Conservation (phyloP, 768 basidiomycete genomes). For the Boletus barrowsii region DNA sequence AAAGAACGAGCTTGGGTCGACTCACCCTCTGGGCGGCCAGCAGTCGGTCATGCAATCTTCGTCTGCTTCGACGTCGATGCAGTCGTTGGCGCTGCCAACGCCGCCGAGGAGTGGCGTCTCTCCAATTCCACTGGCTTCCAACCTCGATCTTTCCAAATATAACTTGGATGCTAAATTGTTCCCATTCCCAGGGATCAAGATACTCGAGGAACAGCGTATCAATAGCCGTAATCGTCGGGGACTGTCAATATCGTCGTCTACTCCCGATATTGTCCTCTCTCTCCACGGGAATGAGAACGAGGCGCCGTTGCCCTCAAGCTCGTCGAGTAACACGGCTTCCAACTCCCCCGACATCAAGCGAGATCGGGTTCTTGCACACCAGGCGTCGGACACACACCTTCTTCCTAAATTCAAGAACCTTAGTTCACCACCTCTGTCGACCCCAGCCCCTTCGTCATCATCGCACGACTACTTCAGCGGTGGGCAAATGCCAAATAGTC, state of each 20-base stretch:
- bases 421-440: constrained; percentile 40
- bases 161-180: constrained; percentile 70
- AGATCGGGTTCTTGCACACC: constrained; percentile 65
- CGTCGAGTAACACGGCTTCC: constrained; percentile 49
- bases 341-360: constrained; percentile 50
- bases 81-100: constrained; percentile 57
- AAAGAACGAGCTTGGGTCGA: constrained; percentile 40
- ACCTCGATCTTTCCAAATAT: constrained; percentile 70
- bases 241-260: constrained; percentile 46
- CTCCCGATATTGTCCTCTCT: constrained; percentile 45
- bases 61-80: constrained; percentile 61
- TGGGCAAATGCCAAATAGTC: constrained; percentile 22
- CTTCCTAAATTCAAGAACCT: constrained; percentile 47
- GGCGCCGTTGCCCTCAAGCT: constrained; percentile 41
- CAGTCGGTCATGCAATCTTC: constrained; percentile 58
- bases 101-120: constrained; percentile 60
- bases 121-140: constrained; percentile 74
- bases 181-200: constrained; percentile 86
- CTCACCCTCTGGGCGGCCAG: constrained; percentile 45
- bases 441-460: constrained; percentile 41
- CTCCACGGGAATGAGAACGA: constrained; percentile 45
- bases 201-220: constrained; percentile 67
- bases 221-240: constrained; percentile 53
- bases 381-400: constrained; percentile 67
- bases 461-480: constrained; percentile 51